Evolutionary conservation across 129 eudicot species (phyloP), one percentile per base, ranked within the genome.

Genomic region (Artemisia tridentata): DNA sequence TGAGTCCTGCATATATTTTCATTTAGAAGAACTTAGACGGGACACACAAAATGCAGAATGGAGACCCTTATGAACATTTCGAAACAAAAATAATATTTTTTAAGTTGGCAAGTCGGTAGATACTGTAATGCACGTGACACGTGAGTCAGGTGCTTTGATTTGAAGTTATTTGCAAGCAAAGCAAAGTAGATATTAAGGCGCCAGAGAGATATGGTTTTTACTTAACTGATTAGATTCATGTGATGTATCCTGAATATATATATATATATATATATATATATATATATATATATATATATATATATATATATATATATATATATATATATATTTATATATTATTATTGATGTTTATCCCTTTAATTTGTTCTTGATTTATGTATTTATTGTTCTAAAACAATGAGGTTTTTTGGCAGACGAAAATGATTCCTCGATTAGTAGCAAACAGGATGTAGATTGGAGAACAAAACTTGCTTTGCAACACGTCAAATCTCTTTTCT

Each of bases 381-480:
- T 69, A 48, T 58, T 47, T 71, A 14, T 15, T 11, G 16, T 10
- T 68, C 63, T 31, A 25, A 7, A 69, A 69, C 45, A 38, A n/a
- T 4, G 65, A 20, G 13, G n/a, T 16, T 29, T 75, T 61, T 62
- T 15, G 75, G 86, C 81, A 91, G 97, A 77, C 76, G 72, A 68
- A 75, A 76, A 63, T 71, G 79, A 74, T 72, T 60, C 75, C 23
- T 41, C 78, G 11, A 69, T 63, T 60, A 75, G 71, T 74, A 71
- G 68, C 53, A 82, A 72, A 74, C 89, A 93, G 95, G 84, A 79
- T 80, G 71, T 88, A 55, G 82, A 87, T 78, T 95, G 99, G 99
- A 88, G 99, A 81, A 83, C 86, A 76, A 82, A 81, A 80, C 84
- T 87, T 70, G 96, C 87, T 10, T 68, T 82, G 65, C 80, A 88